A percentile compares a stretch with the other conserved stretches of the same genome.
Conservation (phyloP, 2,329 filamentous ascomycete species). For the Colletotrichum tropicicola region DNA sequence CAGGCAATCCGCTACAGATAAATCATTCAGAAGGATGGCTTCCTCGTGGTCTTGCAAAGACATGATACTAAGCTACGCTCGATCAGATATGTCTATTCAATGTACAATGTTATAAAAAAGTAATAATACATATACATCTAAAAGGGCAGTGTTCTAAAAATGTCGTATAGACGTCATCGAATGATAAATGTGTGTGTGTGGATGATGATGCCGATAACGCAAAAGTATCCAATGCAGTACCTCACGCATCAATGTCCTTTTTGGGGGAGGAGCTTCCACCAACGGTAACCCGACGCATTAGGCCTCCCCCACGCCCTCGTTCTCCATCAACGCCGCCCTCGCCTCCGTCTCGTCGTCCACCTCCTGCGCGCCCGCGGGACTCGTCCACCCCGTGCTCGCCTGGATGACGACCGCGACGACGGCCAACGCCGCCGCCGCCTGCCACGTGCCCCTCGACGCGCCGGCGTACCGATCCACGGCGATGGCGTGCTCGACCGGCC, state of each 20-base stretch:
- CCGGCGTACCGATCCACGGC: slow-evolving; percentile 58
- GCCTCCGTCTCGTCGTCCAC: slow-evolving; percentile 42
- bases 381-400: slow-evolving; percentile 60
- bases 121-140: too few species aligned
- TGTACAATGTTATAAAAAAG: too few species aligned
- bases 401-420: slow-evolving; percentile 56
- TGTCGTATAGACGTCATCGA: slow-evolving; percentile 1
- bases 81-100: too few species aligned
- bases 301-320: slow-evolving; percentile 42
- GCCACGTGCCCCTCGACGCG: slow-evolving; percentile 56
- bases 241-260: not conserved
- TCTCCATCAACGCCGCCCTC: slow-evolving; percentile 36
- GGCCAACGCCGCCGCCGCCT: slow-evolving; percentile 53
- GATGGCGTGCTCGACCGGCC: slow-evolving; percentile 49
- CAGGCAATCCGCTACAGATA: too few species aligned
- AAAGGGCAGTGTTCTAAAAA: not conserved
- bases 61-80: not conserved
- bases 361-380: slow-evolving; percentile 48
- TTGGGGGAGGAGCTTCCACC: not conserved
- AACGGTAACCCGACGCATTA: slow-evolving; percentile 10
- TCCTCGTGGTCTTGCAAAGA: too few species aligned
- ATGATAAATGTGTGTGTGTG: not conserved
- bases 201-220: not conserved
- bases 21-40: too few species aligned
- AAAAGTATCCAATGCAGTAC: not conserved